Evolutionary conservation across 2,329 filamentous ascomycete species (phyloP), one percentile per base, ranked within the genome.

Genomic region (Ophiostoma sp.): DNA sequence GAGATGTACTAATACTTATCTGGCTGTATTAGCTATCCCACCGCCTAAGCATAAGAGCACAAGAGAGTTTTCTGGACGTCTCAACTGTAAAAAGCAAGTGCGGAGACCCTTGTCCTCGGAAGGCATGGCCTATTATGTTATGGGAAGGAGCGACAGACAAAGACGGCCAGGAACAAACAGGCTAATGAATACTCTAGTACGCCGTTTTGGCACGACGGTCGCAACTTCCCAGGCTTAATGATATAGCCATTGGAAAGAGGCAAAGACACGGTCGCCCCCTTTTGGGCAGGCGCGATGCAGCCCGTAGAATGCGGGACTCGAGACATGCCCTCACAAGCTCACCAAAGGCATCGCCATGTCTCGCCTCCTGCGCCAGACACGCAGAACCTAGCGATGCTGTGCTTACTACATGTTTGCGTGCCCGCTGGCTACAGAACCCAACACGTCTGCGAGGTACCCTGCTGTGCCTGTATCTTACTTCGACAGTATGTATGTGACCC

Each of bases 401-500:
- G 27, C 27, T 31, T 31, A 31, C 27, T 31, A 31, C 27, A 31
- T 31, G 13, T 11, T 11, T 39, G 36, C 8, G 36, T 39, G 36
- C 36, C 13, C 10, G 36, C 36, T 39, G 36, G 13, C 36, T 39
- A 39, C 36, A 39, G 44, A n/a, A n/a, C 20, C 20, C 44, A 48
- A 48, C 44, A 48, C 44, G 13, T 39, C 13, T 57, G 52, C 65
- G 33, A 57, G 52, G 17, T 48, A 48, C 17, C 15, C 39, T 41
- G 8, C 39, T 13, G 11, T 41, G 39, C 44, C 44, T 33, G 36
- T 70, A 69, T 72, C 70, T 71, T 69, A 70, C 66, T 71, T n/a
- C n/a, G n/a, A n/a, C n/a, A n/a, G n/a, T n/a, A n/a, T 1, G 27
- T 70, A 54, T 57, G 17, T 36, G 71, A 65, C 67, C 72, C 72